phyloP scores from a whole-genome alignment of 768 basidiomycete genomes.

The Termitomyces sp. region DNA sequence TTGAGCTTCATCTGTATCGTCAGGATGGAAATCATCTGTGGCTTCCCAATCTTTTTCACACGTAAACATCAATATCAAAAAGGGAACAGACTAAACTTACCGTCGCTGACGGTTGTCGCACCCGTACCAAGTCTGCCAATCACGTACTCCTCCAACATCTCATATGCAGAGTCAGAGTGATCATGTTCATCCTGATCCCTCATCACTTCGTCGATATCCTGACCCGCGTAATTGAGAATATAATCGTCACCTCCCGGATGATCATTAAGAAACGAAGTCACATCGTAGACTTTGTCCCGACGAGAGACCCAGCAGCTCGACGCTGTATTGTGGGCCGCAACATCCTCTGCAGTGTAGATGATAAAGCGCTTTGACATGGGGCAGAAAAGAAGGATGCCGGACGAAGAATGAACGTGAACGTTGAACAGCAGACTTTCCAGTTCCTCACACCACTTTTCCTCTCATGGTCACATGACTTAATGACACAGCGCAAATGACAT shows the following conservation, averaged over 20 bases:
- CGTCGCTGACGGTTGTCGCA: slow-evolving; percentile 71
- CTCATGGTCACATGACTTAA: slow-evolving; percentile 10
- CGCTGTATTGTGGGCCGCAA: slow-evolving; percentile 52
- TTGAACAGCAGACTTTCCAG: too few species aligned
- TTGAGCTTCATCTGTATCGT: slow-evolving; percentile 72
- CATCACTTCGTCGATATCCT: slow-evolving; percentile 80
- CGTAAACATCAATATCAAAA: background rate
- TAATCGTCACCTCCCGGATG: slow-evolving; percentile 96
- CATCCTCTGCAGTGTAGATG: slow-evolving; percentile 73
- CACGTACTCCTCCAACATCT: slow-evolving; percentile 83
- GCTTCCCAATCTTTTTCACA: slow-evolving; percentile 73
- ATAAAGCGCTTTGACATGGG: slow-evolving; percentile 64
- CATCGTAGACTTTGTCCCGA: slow-evolving; percentile 83
- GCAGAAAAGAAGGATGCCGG: slow-evolving; percentile 3
- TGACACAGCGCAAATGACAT: background rate
- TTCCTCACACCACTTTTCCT: slow-evolving; percentile 13
- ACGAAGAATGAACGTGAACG: background rate
- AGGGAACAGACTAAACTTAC: slow-evolving; percentile 35
- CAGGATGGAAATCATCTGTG: slow-evolving; percentile 85
- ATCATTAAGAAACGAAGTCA: slow-evolving; percentile 77
- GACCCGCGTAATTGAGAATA: slow-evolving; percentile 76
- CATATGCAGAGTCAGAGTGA: slow-evolving; percentile 88
- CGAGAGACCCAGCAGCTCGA: slow-evolving; percentile 79
- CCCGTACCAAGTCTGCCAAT: slow-evolving; percentile 79
- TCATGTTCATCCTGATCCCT: slow-evolving; percentile 74